A percentile compares a stretch with the other conserved stretches of the same genome.
phyloP scores from a whole-genome alignment of 2,329 filamentous ascomycete species.

The Zasmidium angulare region DNA sequence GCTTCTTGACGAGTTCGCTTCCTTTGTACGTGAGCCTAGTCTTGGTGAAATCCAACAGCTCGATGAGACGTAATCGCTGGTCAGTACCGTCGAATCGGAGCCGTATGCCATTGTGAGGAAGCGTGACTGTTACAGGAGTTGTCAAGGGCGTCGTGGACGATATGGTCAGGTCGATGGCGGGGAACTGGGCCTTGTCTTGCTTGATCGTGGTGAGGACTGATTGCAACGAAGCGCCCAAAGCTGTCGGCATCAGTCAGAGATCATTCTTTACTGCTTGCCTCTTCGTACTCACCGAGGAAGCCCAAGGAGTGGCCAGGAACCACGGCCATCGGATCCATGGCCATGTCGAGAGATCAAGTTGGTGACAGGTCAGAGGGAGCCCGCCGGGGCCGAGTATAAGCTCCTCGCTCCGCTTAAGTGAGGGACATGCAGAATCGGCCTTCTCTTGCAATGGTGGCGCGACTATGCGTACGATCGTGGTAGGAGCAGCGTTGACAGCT shows the following conservation, averaged over 20 bases:
- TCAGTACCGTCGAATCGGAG: constrained; percentile 92
- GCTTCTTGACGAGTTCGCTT: constrained; percentile 72
- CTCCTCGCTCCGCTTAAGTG: too few species aligned
- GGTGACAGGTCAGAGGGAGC: too few species aligned
- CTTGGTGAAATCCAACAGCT: constrained; percentile 86
- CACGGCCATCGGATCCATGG: constrained; percentile 18
- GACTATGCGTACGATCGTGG: too few species aligned
- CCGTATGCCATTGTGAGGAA: constrained; percentile 84
- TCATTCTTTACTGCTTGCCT: not conserved
- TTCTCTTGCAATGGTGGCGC: too few species aligned
- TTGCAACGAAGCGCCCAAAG: constrained; percentile 86
- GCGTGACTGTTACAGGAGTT: constrained; percentile 70
- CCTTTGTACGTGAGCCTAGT: constrained; percentile 79
- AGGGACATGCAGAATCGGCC: too few species aligned
- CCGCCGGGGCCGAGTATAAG: too few species aligned
- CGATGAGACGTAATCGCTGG: constrained; percentile 85
- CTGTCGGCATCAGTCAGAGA: constrained; percentile 46
- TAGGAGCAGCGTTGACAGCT: too few species aligned
- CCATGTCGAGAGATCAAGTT: constrained; percentile 3
- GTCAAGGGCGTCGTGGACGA: constrained; percentile 72
- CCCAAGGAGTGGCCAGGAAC: constrained; percentile 35
- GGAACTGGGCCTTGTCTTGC: constrained; percentile 78
- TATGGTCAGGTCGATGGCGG: constrained; percentile 79
- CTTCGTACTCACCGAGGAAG: constrained; percentile 38
- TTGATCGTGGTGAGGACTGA: constrained; percentile 86